Base-by-base conservation (phyloP, 2,329 filamentous ascomycete genomes). In the Curvularia sp. region DNA sequence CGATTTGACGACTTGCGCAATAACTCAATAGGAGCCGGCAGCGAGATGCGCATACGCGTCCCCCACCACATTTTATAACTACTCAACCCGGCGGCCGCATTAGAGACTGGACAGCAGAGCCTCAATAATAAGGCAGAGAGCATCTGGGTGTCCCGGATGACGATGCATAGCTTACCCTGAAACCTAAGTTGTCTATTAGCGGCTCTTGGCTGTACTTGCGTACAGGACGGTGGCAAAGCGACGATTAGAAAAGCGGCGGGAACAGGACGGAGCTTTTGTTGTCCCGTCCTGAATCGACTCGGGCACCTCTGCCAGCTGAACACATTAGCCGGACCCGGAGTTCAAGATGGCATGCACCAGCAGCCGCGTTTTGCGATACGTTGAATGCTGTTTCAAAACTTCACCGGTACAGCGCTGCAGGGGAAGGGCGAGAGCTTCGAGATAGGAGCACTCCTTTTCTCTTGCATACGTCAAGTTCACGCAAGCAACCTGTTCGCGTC, bases 1-100 rank as follows among this genome's bases (percentile, higher is more conserved):
- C 39, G n/a, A 42, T 32, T 55, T 21, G 32, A 34, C 39, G 39
- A 45, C 52, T 56, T 43, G 49, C 27, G 53, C 23, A 23, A 7
- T 42, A 54, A 46, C n/a, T 43, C 38, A 56, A 42, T 49, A 54
- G 28, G 41, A 51, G 42, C 49, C 53, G 36, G 32, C 28, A 10
- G 25, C 34, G 27, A 58, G 34, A 28, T 58, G 49, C 48, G 56
- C 51, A 56, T 34, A 57, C 21, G 54, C 54, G 57, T 53, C 41
- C 49, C 49, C 53, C 23, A 30, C 27, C 46, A 32, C 12, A 49
- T 36, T 57, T 57, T 62, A 54, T 54, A 50, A 46, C 28, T 21
- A 21, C 39, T 32, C 38, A 48, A 23, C 51, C 15, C 51, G 25
- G 52, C 39, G 43, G 46, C 38, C 42, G 23, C 25, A n/a, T 19